A percentile compares a stretch with the other conserved stretches of the same genome.
Conservation (phyloP, 2,329 filamentous ascomycete genomes). For the Colletotrichum tofieldiae region DNA sequence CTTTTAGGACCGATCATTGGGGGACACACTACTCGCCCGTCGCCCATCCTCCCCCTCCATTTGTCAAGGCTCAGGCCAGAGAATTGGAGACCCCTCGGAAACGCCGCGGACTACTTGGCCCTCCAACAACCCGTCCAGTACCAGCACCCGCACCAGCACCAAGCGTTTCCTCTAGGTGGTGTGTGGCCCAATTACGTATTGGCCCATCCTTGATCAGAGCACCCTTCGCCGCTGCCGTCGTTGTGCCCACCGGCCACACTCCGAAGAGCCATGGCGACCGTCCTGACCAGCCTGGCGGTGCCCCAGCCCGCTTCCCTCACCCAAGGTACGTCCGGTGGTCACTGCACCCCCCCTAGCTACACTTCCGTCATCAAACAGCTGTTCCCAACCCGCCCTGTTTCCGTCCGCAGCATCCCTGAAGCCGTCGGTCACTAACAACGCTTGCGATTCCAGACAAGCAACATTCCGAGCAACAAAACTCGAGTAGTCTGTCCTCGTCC, state of each 20-base stretch:
- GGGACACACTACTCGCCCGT: slow-evolving; percentile 14
- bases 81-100: slow-evolving; percentile 33
- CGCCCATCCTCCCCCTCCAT: slow-evolving; percentile 16
- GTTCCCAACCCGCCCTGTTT: slow-evolving; percentile 37
- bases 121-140: slow-evolving; percentile 13
- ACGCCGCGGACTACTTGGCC: slow-evolving; percentile 30
- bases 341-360: slow-evolving; percentile 25
- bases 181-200: slow-evolving; percentile 41
- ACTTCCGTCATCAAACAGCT: slow-evolving; percentile 37
- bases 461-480: slow-evolving; percentile 37
- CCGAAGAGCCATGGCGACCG: slow-evolving; percentile 37
- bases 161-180: slow-evolving; percentile 32
- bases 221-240: slow-evolving; percentile 26
- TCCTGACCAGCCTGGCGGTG: slow-evolving; percentile 32
- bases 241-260: slow-evolving; percentile 28
- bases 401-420: slow-evolving; percentile 39
- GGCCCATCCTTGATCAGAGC: slow-evolving; percentile 33
- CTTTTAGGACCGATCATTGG: slow-evolving; percentile 26
- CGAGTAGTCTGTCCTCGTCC: slow-evolving; percentile 55
- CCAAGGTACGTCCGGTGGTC: slow-evolving; percentile 35
- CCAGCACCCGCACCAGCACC: slow-evolving; percentile 31
- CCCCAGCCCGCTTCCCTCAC: slow-evolving; percentile 29
- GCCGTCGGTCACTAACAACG: slow-evolving; percentile 28
- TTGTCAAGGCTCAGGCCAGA: slow-evolving; percentile 12
- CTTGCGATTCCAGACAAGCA: slow-evolving; percentile 35